Evolutionary conservation across 805 yeast genomes (phyloP).

Genomic region (Wickerhamiella alocasiicola): DNA sequence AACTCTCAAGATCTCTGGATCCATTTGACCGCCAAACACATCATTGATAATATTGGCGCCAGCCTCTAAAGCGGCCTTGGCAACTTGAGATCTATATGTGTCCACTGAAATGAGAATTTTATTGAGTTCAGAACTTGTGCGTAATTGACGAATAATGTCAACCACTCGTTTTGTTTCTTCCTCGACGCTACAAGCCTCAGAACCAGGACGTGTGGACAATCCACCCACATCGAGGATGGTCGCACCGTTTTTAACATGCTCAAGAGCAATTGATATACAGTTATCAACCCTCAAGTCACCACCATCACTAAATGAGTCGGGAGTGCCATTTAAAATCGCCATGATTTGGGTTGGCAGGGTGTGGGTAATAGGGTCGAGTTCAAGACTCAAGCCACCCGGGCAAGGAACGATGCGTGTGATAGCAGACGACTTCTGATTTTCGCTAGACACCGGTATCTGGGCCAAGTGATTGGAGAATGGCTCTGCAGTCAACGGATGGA

Average conservation of each 20-base stretch:
- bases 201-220: conserved; percentile 82
- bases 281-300: conserved; percentile 36
- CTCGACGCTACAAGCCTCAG: conserved; percentile 44
- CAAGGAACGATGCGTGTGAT: conserved; percentile 18
- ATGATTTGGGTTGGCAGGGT: conserved; percentile 51
- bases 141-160: conserved; percentile 53
- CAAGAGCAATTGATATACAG: conserved; percentile 35
- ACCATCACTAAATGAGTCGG: conserved; percentile 94
- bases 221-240: conserved; percentile 86
- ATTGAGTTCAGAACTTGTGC: conserved; percentile 31
- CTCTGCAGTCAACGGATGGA: conserved; percentile 82
- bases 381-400: conserved; percentile 18
- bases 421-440: conserved; percentile 20
- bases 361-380: conserved; percentile 36
- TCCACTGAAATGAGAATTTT: conserved; percentile 63
- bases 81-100: conserved; percentile 70
- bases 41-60: conserved; percentile 94
- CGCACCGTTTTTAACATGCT: conserved; percentile 50
- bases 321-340: conserved; percentile 85
- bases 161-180: conserved; percentile 62
- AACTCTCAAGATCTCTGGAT: conserved; percentile 50
- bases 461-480: conserved; percentile 57
- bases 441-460: conserved; percentile 35
- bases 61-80: conserved; percentile 47
- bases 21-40: conserved; percentile 68